Percentiles rank a stretch among this genome's conserved stretches.
phyloP scores from a whole-genome alignment of 768 basidiomycete genomes.

The Suillus brevipes region DNA sequence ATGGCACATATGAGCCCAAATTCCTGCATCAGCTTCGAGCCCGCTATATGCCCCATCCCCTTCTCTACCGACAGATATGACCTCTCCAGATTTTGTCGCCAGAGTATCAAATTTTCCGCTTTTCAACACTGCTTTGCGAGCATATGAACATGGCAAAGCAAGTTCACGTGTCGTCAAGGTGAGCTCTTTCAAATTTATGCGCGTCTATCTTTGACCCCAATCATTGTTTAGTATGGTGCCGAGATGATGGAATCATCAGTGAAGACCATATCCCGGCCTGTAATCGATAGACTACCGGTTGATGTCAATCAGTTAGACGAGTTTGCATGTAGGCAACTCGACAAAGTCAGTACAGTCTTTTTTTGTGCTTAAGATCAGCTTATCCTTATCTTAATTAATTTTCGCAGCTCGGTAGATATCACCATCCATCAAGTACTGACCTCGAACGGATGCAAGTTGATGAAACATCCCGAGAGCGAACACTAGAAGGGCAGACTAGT shows the following conservation, averaged over 20 bases:
- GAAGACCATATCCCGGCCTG: constrained; percentile 77
- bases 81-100: constrained; percentile 40
- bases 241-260: constrained; percentile 86
- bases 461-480: constrained; percentile 3
- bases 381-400: not conserved
- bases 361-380: not conserved
- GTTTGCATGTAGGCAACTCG: constrained; percentile 86
- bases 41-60: constrained; percentile 17
- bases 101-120: constrained; percentile 71
- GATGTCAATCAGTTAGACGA: constrained; percentile 76
- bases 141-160: constrained; percentile 82
- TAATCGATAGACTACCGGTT: constrained; percentile 76
- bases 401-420: constrained; percentile 50
- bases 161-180: constrained; percentile 86
- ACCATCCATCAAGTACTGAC: constrained; percentile 38
- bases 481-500: constrained; percentile 4
- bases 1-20: constrained; percentile 2
- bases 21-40: constrained; percentile 11
- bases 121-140: constrained; percentile 68
- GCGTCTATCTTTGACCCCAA: constrained; percentile 14
- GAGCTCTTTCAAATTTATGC: constrained; percentile 18
- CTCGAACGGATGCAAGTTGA: constrained; percentile 31
- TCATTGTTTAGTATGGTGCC: constrained; percentile 65
- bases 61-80: constrained; percentile 15
- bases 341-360: constrained; percentile 55